Percentiles rank a stretch among this genome's conserved stretches.
phyloP scores from a whole-genome alignment of 2,329 filamentous ascomycete genomes.

The Paraphaeosphaeria sporulosa region DNA sequence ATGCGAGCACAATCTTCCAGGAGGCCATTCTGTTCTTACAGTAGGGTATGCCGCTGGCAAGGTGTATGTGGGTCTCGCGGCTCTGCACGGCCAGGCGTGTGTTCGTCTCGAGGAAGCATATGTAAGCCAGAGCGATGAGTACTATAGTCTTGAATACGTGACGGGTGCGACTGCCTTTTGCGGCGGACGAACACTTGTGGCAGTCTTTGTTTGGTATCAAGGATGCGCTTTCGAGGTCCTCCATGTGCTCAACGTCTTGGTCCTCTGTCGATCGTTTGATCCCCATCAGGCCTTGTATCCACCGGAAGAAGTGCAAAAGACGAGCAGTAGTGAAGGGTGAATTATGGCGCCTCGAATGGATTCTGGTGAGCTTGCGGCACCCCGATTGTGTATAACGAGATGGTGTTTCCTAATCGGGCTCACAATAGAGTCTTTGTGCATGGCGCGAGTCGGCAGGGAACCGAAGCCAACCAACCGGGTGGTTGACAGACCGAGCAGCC shows the following conservation, averaged over 20 bases:
- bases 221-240: neutral
- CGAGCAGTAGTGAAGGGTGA: neutral
- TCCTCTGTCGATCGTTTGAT: neutral
- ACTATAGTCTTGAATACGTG: constrained; percentile 11
- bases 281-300: neutral
- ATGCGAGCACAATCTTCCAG: neutral
- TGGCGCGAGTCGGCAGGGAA: neutral
- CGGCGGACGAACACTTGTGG: neutral
- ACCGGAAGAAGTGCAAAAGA: neutral
- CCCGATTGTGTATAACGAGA: neutral
- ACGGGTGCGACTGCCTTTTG: neutral
- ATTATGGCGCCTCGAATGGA: neutral
- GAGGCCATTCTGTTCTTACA: neutral
- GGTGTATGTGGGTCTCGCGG: neutral
- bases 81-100: constrained; percentile 2
- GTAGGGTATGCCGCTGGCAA: neutral
- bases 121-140: constrained; percentile 6
- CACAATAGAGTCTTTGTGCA: constrained; percentile 5
- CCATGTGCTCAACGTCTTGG: neutral
- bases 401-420: neutral
- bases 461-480: neutral
- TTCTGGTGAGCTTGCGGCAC: no score
- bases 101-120: constrained; percentile 12
- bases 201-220: neutral
- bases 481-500: neutral